Conservation (phyloP, 805 yeast genomes). For the Aciculoconidium aculeatum region DNA sequence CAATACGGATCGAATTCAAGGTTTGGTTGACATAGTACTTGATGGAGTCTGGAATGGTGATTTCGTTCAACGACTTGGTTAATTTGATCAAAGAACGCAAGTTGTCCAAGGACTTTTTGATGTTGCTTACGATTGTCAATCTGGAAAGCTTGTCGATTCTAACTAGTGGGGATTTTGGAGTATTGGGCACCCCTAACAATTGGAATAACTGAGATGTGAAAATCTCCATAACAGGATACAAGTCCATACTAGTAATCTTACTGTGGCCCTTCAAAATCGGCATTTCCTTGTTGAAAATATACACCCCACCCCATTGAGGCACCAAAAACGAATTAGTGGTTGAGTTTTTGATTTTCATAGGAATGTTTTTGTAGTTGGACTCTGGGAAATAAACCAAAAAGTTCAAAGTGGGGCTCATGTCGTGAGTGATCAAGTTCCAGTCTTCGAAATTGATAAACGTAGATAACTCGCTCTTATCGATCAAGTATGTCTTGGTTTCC, state of each 20-base stretch:
- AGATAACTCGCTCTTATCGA: conserved; percentile 53
- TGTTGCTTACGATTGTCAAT: conserved; percentile 49
- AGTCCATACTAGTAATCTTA: conserved; percentile 35
- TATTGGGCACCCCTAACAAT: conserved; percentile 60
- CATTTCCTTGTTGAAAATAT: conserved; percentile 39
- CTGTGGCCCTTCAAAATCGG: conserved; percentile 14
- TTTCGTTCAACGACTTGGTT: conserved; percentile 62
- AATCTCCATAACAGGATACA: conserved; percentile 54
- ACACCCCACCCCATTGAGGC: conserved; percentile 89
- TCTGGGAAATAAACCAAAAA: conserved; percentile 65
- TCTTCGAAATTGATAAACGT: conserved; percentile 81
- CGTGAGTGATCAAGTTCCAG: conserved; percentile 62
- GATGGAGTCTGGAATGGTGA: conserved; percentile 78
- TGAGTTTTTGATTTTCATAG: conserved; percentile 43
- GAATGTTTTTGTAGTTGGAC: conserved; percentile 34
- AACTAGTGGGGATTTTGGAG: conserved; percentile 53
- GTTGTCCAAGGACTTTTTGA: conserved; percentile 60
- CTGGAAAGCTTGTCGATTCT: conserved; percentile 66
- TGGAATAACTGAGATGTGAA: conserved; percentile 73
- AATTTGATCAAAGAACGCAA: conserved; percentile 67
- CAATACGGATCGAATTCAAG: conserved; percentile 29
- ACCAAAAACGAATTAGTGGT: conserved; percentile 59
- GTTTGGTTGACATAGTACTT: conserved; percentile 50
- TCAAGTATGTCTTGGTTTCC: conserved; percentile 21
- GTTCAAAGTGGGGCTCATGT: conserved; percentile 62